Evolutionary conservation across 2,329 filamentous ascomycete species (phyloP).

Genomic region (Bipolaris zeicola): DNA sequence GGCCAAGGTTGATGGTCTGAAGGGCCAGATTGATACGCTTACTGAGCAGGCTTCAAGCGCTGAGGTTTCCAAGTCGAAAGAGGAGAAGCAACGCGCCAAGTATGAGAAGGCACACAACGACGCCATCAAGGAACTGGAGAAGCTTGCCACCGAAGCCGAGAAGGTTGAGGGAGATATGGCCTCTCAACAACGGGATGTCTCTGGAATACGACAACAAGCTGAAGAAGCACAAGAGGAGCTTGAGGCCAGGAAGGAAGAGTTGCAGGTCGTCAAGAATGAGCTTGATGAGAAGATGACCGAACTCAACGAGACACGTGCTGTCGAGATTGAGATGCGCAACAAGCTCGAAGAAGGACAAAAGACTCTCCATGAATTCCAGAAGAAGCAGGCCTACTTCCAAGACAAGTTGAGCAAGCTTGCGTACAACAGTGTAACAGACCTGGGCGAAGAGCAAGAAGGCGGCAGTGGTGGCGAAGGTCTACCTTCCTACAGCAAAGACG

Average conservation of each 20-base stretch:
- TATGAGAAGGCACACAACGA: conserved; percentile 82
- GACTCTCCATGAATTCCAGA: conserved; percentile 81
- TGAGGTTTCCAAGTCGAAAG: conserved; percentile 87
- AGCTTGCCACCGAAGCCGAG: conserved; percentile 73
- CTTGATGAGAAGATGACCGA: conserved; percentile 85
- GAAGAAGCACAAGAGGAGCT: conserved; percentile 82
- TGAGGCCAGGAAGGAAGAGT: conserved; percentile 77
- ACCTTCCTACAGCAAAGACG: conserved; percentile 77
- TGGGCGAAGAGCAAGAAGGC: conserved; percentile 62
- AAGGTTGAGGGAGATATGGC: conserved; percentile 78
- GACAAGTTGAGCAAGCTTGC: conserved; percentile 85
- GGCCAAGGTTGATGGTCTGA: conserved; percentile 82
- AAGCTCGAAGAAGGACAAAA: conserved; percentile 97
- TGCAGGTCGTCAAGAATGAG: conserved; percentile 79
- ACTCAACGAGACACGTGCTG: conserved; percentile 84
- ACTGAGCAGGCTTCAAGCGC: conserved; percentile 83
- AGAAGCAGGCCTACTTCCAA: conserved; percentile 81
- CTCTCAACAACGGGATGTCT: conserved; percentile 75
- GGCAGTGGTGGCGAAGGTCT: conserved; percentile 53
- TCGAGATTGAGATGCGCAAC: conserved; percentile 98
- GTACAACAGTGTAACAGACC: conserved; percentile 73
- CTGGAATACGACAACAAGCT: conserved; percentile 72
- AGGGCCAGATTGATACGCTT: conserved; percentile 80
- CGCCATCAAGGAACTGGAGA: conserved; percentile 77
- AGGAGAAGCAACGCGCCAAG: conserved; percentile 88